Evolutionary conservation across 2,329 filamentous ascomycete genomes (phyloP).

Genomic region (Saccharata proteae): DNA sequence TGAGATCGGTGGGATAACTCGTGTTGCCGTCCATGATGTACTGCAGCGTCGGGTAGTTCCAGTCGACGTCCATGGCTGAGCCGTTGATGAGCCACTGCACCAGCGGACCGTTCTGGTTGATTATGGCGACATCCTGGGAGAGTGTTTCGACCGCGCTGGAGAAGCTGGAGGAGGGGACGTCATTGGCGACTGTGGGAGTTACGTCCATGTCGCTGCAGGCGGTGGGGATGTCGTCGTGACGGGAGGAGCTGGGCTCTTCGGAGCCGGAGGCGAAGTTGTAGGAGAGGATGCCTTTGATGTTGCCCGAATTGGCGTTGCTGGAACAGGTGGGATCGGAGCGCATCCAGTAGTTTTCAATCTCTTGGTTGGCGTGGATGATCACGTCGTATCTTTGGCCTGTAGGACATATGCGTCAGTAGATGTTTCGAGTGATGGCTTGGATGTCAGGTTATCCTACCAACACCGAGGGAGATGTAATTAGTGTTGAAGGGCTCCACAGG

Average conservation of each 20-base stretch:
- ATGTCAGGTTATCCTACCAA: background rate
- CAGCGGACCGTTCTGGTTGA: conserved; percentile 10
- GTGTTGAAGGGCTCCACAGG: conserved; percentile 25
- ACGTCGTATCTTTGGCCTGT: conserved; percentile 37
- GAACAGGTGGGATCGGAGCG: conserved; percentile 12
- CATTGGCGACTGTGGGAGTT: conserved; percentile 16
- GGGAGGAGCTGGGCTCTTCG: conserved; percentile 16
- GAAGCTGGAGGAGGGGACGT: conserved; percentile 1
- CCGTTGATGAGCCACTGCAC: conserved; percentile 31
- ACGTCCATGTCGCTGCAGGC: conserved; percentile 29
- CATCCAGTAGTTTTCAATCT: conserved; percentile 34
- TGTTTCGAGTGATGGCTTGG: conserved; percentile 1
- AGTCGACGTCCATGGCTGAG: conserved; percentile 22
- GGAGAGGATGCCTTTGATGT: conserved; percentile 27
- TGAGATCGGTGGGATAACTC: conserved; percentile 10
- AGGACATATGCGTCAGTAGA: conserved; percentile 17
- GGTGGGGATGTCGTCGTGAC: conserved; percentile 17
- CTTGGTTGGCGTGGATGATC: conserved; percentile 32
- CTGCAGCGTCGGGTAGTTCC: conserved; percentile 25
- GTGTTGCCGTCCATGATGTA: conserved; percentile 19
- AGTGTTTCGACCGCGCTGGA: conserved; percentile 9
- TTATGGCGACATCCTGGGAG: conserved; percentile 9
- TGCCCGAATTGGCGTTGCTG: conserved; percentile 19
- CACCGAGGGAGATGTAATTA: conserved; percentile 13
- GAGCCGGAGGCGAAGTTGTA: conserved; percentile 23